Evolutionary conservation across 2,329 filamentous ascomycete species (phyloP), one percentile per base, ranked within the genome.

Genomic region (Sporothrix globosa): DNA sequence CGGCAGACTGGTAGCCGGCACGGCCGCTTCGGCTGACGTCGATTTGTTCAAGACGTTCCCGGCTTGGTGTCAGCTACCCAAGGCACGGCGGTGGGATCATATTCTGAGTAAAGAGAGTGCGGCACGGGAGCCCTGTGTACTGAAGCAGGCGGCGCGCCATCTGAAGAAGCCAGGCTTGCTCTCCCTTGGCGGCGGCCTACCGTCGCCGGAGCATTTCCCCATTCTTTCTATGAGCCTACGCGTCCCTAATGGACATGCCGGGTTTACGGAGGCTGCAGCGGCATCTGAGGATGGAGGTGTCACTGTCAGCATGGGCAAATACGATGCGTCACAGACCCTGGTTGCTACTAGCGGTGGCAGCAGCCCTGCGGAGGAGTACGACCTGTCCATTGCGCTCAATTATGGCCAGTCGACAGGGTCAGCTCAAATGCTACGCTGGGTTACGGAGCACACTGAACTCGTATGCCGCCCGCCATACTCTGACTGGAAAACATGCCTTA

Each of bases 371-470:
- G 77, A 76, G 54, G 81, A 82, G 48, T 87, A 87, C 75, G 96
- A 99, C 81, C 87, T 99, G 67, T 88, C 92, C 60, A 92, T 96
- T 73, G 91, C 91, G 0, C 89, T 97, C 78, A 98, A 99, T 82
- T 99, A 99, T 79, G 92, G 92, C 46, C 93, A 97, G 81, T 90
- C 93, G 10, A 89, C 89, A 21, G 96, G 96, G 21, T 88, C 92
- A 13, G 91, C 93, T 3, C 96, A 97, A 81, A 84, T 99, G 79
- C 83, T 97, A 73, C 90, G 96, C 72, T 98, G 92, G 82, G 85
- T 98, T 67, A 96, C 94, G 0, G 96, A 99, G 83, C 96, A 98
- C 81, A 97, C 94, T 0, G 95, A 99, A 81, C 88, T 98, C 70
- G 89, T 97, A 19, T 92, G 93, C 80, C 85, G 88, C 72, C 94